Base-by-base conservation (phyloP, 495 filamentous ascomycete species). In the Xylaria cubensis region DNA sequence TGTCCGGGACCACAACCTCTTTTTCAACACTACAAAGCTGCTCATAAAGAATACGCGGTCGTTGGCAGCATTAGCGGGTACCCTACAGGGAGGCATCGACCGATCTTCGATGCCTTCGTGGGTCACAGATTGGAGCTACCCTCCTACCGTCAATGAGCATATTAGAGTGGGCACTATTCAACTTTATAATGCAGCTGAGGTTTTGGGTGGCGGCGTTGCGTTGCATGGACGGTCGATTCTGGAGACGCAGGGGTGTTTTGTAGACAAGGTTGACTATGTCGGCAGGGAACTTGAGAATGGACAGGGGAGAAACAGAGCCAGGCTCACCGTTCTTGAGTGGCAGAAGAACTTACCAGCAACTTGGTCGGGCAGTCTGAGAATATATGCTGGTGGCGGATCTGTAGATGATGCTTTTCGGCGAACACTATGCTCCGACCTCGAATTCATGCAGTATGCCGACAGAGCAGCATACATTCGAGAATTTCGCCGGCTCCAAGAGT, bases 111-210 rank as follows among this genome's bases (percentile, higher is more conserved):
- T 74, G 36, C 74, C 76, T 24, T 76, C 74, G 3, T 76, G 76
- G 76, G 74, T 74, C 26, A 76, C 73, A 32, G 73, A 78, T 46
- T 78, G 76, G 76, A 66, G 51, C 46, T 64, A 56, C 48, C 69
- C 74, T 29, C 74, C 73, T 2, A 21, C 21, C 17, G 48, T 41
- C 17, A 65, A 68, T 44, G 71, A 75, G 53, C 51, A 75, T 26
- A 64, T 67, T 13, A 69, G 75, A 53, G 41, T 77, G 29, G 32
- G 53, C 34, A 67, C 61, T 24, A 59, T 74, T 10, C 44, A 44
- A 12, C 68, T 72, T 29, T 75, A 77, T 36, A 64, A 71, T 56
- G 72, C 74, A 61, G 68, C 62, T 6, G 13, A 44, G 26, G 17
- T 44, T 9, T 26, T 55, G 12, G 15, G 42, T n/a, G 36, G 42